These are phyloP conservation scores for Globisporangium mamillatum DNA, from an alignment of 352 stramenopile genomes.

Conservation along the genomic window DNA sequence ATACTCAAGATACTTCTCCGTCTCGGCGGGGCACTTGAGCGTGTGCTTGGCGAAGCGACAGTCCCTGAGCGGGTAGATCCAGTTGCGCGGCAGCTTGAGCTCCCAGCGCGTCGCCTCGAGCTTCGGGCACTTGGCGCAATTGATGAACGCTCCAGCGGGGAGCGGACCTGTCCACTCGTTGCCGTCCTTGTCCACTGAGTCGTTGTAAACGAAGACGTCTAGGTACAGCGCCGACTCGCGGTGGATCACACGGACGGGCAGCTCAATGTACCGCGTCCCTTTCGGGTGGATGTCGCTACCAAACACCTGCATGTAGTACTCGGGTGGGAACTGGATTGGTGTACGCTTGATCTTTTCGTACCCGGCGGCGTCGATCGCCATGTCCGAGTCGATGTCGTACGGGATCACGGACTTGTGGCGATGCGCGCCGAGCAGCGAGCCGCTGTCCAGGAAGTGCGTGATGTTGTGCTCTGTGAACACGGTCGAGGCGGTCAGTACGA, in stretches of 20 bases:
- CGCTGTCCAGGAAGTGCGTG: slow-evolving; percentile 30
- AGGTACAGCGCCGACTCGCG: slow-evolving; percentile 24
- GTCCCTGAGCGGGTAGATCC: slow-evolving; percentile 25
- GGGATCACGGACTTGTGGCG: slow-evolving; percentile 27
- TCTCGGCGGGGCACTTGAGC: slow-evolving; percentile 22
- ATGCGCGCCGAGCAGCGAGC: slow-evolving; percentile 25
- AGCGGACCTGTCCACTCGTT: slow-evolving; percentile 17
- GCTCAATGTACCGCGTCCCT: slow-evolving; percentile 19
- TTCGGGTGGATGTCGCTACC: slow-evolving; percentile 18
- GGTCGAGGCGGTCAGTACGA: slow-evolving; percentile 20
- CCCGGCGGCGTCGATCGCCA: slow-evolving; percentile 19
- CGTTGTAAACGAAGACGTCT: slow-evolving; percentile 33
- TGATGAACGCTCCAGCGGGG: slow-evolving; percentile 23
- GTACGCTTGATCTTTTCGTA: slow-evolving; percentile 18
- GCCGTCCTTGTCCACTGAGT: slow-evolving; percentile 13
- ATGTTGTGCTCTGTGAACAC: slow-evolving; percentile 24
- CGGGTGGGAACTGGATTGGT: slow-evolving; percentile 18
- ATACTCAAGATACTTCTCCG: slow-evolving; percentile 22
- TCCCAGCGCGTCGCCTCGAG: slow-evolving; percentile 4
- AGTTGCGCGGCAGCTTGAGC: slow-evolving; percentile 24
- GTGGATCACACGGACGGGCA: slow-evolving; percentile 26
- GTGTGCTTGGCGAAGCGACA: slow-evolving; percentile 24
- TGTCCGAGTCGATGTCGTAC: slow-evolving; percentile 30
- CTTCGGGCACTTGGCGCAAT: slow-evolving; percentile 19
- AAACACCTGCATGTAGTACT: slow-evolving; percentile 25